phyloP scores from a whole-genome alignment of 345 rosid species.

The Populus tremula region DNA sequence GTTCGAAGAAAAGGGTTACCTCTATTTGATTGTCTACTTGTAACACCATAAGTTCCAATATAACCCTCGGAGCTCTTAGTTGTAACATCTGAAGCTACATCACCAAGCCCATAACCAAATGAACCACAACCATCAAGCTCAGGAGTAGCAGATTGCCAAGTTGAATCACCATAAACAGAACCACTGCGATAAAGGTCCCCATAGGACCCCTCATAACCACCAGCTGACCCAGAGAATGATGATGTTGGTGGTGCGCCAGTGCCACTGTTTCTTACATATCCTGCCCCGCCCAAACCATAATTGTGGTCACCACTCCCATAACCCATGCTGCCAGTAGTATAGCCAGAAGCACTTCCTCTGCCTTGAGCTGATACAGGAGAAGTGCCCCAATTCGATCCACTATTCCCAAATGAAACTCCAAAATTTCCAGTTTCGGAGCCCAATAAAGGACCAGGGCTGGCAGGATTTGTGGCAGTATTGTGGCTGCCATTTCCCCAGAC shows the following conservation, averaged over 20 bases:
- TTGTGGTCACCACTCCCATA: slow-evolving; percentile 40
- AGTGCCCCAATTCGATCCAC: slow-evolving; percentile 67
- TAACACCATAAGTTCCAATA: slow-evolving; percentile 66
- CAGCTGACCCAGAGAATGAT: slow-evolving; percentile 55
- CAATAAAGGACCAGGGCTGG: slow-evolving; percentile 44
- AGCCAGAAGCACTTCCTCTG: slow-evolving; percentile 40
- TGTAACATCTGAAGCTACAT: slow-evolving; percentile 61
- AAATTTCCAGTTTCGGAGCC: slow-evolving; percentile 54
- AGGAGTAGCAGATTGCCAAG: slow-evolving; percentile 68
- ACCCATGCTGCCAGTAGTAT: slow-evolving; percentile 31
- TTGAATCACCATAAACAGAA: slow-evolving; percentile 66
- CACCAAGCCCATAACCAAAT: slow-evolving; percentile 62
- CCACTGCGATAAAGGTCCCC: slow-evolving; percentile 58
- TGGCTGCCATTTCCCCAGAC: slow-evolving; percentile 81
- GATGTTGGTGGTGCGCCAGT: slow-evolving; percentile 45
- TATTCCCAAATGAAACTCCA: slow-evolving; percentile 63
- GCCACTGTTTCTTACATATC: slow-evolving; percentile 59
- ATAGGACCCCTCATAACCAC: slow-evolving; percentile 56
- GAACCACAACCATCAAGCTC: slow-evolving; percentile 65
- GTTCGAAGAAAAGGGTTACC: slow-evolving; percentile 42
- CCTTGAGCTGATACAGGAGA: slow-evolving; percentile 46
- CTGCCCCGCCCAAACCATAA: slow-evolving; percentile 46
- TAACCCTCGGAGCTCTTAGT: slow-evolving; percentile 61
- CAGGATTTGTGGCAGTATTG: slow-evolving; percentile 36
- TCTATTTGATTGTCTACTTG: slow-evolving; percentile 78